These are phyloP conservation scores for Tulasnella sp. DNA, from an alignment of 768 basidiomycete genomes.

Conservation along the genomic window DNA sequence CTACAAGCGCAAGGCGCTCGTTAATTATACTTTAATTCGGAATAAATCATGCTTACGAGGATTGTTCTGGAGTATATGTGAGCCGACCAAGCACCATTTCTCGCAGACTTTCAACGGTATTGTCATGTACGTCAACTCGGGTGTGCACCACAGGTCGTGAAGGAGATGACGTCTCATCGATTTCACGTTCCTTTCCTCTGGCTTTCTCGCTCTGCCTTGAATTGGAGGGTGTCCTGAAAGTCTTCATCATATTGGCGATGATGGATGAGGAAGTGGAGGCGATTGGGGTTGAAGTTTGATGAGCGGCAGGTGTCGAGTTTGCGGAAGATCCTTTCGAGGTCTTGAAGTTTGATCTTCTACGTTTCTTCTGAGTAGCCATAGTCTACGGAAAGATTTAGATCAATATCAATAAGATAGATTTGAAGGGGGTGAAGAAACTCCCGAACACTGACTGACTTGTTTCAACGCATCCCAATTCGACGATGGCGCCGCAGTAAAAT, in stretches of 20 bases:
- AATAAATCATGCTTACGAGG: conserved; percentile 15
- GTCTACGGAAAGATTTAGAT: too few species aligned
- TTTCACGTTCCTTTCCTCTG: neutral
- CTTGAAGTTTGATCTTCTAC: neutral
- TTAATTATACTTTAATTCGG: neutral
- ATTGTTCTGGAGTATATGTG: conserved; percentile 31
- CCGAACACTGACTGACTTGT: too few species aligned
- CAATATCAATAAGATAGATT: too few species aligned
- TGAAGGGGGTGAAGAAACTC: too few species aligned
- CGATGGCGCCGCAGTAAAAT: too few species aligned
- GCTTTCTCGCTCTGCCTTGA: conserved; percentile 8
- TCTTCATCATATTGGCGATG: neutral
- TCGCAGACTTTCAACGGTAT: conserved; percentile 35
- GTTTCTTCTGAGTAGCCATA: neutral
- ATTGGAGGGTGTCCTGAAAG: conserved; percentile 12
- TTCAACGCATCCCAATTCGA: too few species aligned
- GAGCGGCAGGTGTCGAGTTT: neutral
- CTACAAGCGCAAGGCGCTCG: conserved; percentile 24
- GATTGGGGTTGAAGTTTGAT: neutral
- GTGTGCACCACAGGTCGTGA: conserved; percentile 18
- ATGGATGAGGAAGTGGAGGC: neutral
- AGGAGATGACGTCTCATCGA: neutral
- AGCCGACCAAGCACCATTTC: conserved; percentile 42
- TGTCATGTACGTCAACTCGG: conserved; percentile 30
- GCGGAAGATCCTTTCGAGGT: neutral